Evolutionary conservation across 208 protist species (phyloP), one percentile per base, ranked within the genome.

Genomic region (Leishmania braziliensis): DNA sequence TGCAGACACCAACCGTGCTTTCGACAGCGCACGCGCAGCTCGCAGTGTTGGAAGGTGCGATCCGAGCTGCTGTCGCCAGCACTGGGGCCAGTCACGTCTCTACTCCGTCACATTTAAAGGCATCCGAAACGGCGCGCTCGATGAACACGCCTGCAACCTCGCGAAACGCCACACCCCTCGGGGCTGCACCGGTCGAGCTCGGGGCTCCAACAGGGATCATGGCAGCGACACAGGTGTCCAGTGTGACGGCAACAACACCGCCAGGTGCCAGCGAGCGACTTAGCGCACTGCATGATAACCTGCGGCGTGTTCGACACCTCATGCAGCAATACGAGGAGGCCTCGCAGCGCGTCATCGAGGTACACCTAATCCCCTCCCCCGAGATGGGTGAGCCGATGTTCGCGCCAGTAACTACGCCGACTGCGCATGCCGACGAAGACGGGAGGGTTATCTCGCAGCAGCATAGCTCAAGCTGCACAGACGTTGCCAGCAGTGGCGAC

Each of bases 241-340:
- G 39, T 43, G 68, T 29, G 68, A 29, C 70, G 48, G 48, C n/a
- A 58, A 70, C 78, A 23, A 50, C 80, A 33, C 62, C 63, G 5
- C 39, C 76, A 29, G 48, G 63, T 5, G 60, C 63, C 60, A 79
- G 62, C 43, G 79, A 82, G 43, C 84, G 84, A 4, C 78, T 83
- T 9, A 50, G 58, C 2, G 54, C 66, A 29, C 76, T 87, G 72
- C 72, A 82, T 53, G 84, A 83, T 18, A 74, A 78, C 76, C 71
- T 83, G 46, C 74, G 71, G 1, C 79, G 75, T 39, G 79, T 86
- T 58, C 78, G 81, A 29, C 78, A 46, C 39, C 78, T 90, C 26
- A 78, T 90, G 79, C 75, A 88, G 36, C 75, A 83, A 51, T 90
- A 88, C 84, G 84, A 88, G 43, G 62, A 73, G 51, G 69, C 77